Evolutionary conservation across 2,329 filamentous ascomycete species (phyloP).

Genomic region (Neurospora sp.): DNA sequence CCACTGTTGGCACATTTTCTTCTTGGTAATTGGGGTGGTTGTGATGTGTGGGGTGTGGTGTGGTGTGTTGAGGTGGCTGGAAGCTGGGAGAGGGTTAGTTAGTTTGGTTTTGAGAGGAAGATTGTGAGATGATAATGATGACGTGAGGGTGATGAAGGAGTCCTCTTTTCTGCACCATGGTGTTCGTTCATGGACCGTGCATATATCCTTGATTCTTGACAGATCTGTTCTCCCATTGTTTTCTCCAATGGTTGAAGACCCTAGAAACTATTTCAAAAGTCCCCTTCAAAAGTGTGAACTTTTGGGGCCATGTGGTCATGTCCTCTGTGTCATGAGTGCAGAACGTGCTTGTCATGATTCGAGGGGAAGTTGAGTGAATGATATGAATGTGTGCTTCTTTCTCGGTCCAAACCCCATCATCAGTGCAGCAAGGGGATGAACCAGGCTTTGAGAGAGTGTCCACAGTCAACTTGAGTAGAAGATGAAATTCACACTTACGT

Average conservation of each 20-base stretch:
- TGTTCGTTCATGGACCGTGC: neutral
- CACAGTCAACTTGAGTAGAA: neutral
- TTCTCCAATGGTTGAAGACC: neutral
- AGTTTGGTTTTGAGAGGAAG: neutral
- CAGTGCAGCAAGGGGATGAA: neutral
- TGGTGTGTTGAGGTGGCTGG: neutral
- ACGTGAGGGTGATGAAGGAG: neutral
- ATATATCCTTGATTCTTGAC: too few relatives aligned
- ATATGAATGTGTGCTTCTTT: neutral
- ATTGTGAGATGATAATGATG: neutral
- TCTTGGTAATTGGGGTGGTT: neutral
- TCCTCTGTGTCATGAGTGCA: neutral
- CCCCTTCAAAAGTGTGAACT: neutral
- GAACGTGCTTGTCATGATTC: neutral
- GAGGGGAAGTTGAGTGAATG: neutral
- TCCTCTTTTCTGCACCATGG: neutral
- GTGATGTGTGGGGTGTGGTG: neutral
- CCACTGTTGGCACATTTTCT: constrained; percentile 18
- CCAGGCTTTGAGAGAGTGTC: neutral
- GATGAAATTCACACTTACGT: neutral
- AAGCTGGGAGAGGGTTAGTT: neutral
- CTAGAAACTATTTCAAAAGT: neutral
- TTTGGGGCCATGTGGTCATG: neutral
- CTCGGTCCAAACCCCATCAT: neutral
- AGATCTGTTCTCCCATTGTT: neutral